These are phyloP conservation scores for Hagleromyces aurorensis DNA, from an alignment of 805 yeast genomes.

Conservation along the genomic window DNA sequence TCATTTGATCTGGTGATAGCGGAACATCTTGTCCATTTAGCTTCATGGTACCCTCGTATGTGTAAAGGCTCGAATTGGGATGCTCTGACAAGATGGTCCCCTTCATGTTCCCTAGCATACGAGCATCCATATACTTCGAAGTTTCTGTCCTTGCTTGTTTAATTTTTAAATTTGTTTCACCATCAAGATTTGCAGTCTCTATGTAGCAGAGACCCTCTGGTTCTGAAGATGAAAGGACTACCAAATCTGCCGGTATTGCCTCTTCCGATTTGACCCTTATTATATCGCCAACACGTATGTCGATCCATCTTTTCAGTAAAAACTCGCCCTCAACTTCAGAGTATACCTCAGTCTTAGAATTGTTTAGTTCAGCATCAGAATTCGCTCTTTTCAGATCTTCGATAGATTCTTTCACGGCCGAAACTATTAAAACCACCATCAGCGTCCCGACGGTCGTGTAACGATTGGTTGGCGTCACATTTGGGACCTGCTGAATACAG, in stretches of 20 bases:
- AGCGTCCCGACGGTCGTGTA: conserved; percentile 93
- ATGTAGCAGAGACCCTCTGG: conserved; percentile 97
- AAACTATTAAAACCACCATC: conserved; percentile 73
- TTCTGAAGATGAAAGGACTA: conserved; percentile 83
- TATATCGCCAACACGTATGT: conserved; percentile 85
- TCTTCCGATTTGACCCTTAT: conserved; percentile 80
- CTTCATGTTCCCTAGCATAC: conserved; percentile 42
- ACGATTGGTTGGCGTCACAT: conserved; percentile 92
- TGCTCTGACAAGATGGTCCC: conserved; percentile 75
- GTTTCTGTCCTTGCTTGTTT: conserved; percentile 85
- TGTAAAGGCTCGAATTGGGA: conserved; percentile 89
- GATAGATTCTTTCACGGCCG: conserved; percentile 83
- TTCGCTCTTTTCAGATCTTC: conserved; percentile 85
- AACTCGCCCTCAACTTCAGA: conserved; percentile 55
- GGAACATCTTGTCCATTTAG: conserved; percentile 57
- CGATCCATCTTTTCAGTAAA: conserved; percentile 67
- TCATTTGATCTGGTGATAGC: conserved; percentile 80
- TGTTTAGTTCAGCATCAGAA: conserved; percentile 85
- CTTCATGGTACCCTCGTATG: conserved; percentile 79
- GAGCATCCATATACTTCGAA: conserved; percentile 57
- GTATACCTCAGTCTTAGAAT: conserved; percentile 63
- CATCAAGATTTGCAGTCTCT: conserved; percentile 96
- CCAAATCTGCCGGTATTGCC: conserved; percentile 88
- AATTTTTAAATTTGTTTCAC: conserved; percentile 93
- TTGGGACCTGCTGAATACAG: conserved; percentile 91